Percentiles rank a stretch among this genome's conserved stretches.
These are phyloP conservation scores for Trametes cubensis DNA, from an alignment of 768 basidiomycete species.

Conservation along the genomic window DNA sequence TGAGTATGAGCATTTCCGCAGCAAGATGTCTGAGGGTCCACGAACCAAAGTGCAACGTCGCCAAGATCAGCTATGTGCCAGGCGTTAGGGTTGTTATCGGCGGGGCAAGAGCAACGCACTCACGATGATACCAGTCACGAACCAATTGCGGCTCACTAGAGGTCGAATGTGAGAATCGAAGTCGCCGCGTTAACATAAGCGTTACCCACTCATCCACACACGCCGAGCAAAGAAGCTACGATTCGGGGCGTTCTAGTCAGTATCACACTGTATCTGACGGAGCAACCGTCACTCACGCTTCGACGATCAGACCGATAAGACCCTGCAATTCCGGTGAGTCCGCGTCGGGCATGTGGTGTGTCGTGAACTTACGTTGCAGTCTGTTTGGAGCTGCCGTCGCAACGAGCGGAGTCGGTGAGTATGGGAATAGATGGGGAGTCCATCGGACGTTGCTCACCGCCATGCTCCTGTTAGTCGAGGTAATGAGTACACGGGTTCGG, in stretches of 20 bases:
- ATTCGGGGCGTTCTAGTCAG: conserved; percentile 1
- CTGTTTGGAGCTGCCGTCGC: conserved; percentile 48
- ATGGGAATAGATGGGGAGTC: neutral
- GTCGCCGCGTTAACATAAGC: neutral
- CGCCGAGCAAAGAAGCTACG: conserved; percentile 55
- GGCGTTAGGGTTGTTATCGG: neutral
- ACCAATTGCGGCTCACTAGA: conserved; percentile 48
- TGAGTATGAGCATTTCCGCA: neutral
- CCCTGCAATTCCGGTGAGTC: conserved; percentile 36
- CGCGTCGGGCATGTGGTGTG: neutral
- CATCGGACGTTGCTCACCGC: conserved; percentile 20
- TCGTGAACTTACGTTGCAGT: conserved; percentile 45
- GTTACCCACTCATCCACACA: conserved; percentile 49
- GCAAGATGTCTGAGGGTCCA: neutral
- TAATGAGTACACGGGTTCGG: neutral
- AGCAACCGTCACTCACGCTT: conserved; percentile 40
- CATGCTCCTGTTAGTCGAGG: conserved; percentile 20
- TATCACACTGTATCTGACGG: neutral
- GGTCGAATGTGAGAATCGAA: conserved; percentile 3
- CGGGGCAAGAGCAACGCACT: conserved; percentile 21
- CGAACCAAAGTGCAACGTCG: conserved; percentile 48
- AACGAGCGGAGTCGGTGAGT: neutral
- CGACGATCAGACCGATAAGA: conserved; percentile 51
- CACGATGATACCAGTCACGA: conserved; percentile 48
- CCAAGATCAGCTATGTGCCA: conserved; percentile 40